A percentile compares a stretch with the other conserved stretches of the same genome.
phyloP scores from a whole-genome alignment of 2,329 filamentous ascomycete genomes.

The Aaosphaeria pasadenensis region DNA sequence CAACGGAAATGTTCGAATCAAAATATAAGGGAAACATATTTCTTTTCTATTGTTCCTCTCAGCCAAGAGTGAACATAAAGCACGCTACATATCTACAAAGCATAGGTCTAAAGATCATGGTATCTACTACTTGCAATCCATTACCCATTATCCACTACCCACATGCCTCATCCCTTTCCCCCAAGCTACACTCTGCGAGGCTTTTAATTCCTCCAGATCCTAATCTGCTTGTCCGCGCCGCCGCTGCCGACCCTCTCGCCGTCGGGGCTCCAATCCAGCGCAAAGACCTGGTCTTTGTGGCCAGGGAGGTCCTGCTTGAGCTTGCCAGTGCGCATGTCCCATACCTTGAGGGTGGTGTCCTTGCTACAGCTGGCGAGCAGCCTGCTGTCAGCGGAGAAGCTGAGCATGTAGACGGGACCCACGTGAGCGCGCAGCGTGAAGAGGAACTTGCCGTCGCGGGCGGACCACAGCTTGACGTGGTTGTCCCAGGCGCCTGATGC shows the following conservation, averaged over 20 bases:
- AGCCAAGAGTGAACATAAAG: too few relatives aligned
- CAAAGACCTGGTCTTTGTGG: constrained; percentile 90
- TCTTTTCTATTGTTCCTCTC: too few relatives aligned
- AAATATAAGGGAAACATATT: too few relatives aligned
- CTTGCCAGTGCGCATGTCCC: constrained; percentile 85
- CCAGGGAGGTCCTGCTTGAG: constrained; percentile 80
- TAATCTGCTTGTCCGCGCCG: constrained; percentile 80
- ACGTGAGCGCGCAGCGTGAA: constrained; percentile 86
- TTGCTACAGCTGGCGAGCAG: constrained; percentile 83
- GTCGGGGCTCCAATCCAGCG: constrained; percentile 92
- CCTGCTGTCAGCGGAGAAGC: constrained; percentile 90
- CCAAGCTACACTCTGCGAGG: too few relatives aligned
- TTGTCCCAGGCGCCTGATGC: constrained; percentile 93
- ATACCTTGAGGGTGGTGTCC: constrained; percentile 91
- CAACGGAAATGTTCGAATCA: too few relatives aligned
- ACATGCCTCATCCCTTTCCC: too few relatives aligned
- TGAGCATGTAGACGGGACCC: constrained; percentile 86
- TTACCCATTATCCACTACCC: too few relatives aligned
- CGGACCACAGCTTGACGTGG: constrained; percentile 88
- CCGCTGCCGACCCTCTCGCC: constrained; percentile 86
- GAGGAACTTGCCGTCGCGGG: constrained; percentile 72
- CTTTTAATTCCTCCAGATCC: constrained; percentile 60
- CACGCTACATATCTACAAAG: too few relatives aligned
- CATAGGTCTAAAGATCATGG: too few relatives aligned
- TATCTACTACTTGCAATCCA: too few relatives aligned